Base-by-base conservation (phyloP, 2,329 filamentous ascomycete species). In the Apiospora marii region DNA sequence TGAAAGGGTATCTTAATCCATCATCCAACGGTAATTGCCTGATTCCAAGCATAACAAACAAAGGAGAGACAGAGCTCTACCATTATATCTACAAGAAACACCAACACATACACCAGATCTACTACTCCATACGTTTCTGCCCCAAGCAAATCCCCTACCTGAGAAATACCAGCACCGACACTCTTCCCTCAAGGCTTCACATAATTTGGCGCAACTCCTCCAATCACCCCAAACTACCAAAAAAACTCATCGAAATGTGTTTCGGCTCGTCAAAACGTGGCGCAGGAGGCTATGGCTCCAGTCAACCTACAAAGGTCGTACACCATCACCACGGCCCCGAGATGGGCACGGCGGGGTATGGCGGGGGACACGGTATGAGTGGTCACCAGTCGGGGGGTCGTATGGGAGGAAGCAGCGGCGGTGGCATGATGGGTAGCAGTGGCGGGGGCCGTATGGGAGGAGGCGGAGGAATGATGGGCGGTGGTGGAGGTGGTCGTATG, bases 321-420 rank as follows among this genome's bases (percentile, higher is more conserved):
- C 51, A 58, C 12, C 51, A 58, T 14, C 51, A 58, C 51, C 51
- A 58, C 27, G 51, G 51, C 27, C 51, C 51, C 8, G 51, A 58
- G 51, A 58, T 58, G 51, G 51, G 51, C 1, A 58, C 51, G 16
- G 51, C 51, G 27, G 51, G 51, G 1, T 58, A 58, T 27, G 10
- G 51, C 51, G 51, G 51, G 13, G 27, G 51, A 0, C 51, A 58
- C 27, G 51, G 51, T 6, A 58, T 58, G 51, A 16, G 51, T 7
- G 51, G 51, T 16, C 51, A 22, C 14, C 51, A 58, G 6, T 34
- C 27, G 16, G 51, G 51, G 27, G 51, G 51, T 19, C 27, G 51
- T 4, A 53, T 30, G 51, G 51, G 49, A 24, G 13, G 49, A 53
- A 14, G 3, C 10, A 53, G 49, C 49, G 49, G 49, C 49, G 49